A percentile compares a stretch with the other conserved stretches of the same genome.
These are phyloP conservation scores for Neurospora sp. DNA, from an alignment of 495 filamentous ascomycete genomes.

Conservation along the genomic window DNA sequence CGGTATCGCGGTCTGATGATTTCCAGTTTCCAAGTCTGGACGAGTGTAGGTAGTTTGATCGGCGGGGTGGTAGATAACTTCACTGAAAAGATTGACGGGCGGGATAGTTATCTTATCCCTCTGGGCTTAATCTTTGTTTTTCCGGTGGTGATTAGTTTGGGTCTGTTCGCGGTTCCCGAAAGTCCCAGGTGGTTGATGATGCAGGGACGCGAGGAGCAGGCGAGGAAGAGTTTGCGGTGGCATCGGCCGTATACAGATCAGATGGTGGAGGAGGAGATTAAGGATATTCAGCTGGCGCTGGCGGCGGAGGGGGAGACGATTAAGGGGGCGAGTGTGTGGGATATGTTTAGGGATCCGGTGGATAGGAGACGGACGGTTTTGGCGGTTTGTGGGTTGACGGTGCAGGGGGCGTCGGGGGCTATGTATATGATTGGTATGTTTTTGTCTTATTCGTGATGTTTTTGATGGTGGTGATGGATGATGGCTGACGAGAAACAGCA, in stretches of 20 bases:
- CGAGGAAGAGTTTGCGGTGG: conserved; percentile 32
- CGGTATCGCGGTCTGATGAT: conserved; percentile 36
- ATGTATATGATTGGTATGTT: conserved; percentile 47
- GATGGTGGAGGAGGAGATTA: conserved; percentile 34
- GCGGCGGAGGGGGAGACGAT: conserved; percentile 33
- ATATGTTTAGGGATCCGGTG: conserved; percentile 41
- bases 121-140: conserved; percentile 45
- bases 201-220: conserved; percentile 34
- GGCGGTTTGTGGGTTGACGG: conserved; percentile 37
- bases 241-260: conserved; percentile 32
- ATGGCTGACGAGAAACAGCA: conserved; percentile 19
- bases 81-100: conserved; percentile 32
- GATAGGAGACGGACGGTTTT: conserved; percentile 38
- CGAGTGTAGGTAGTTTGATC: conserved; percentile 31
- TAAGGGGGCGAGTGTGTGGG: conserved; percentile 30
- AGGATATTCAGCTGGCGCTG: conserved; percentile 39
- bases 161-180: conserved; percentile 49
- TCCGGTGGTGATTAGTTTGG: conserved; percentile 36
- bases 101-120: conserved; percentile 42
- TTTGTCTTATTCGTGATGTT: too few relatives aligned
- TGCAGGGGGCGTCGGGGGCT: conserved; percentile 46
- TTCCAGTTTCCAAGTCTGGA: conserved; percentile 26
- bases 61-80: conserved; percentile 50
- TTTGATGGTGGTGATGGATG: neutral
- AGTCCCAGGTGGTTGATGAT: conserved; percentile 50